Evolutionary conservation across 176 grass and related monocot genomes (phyloP).

Genomic region (Triticum dicoccoides): DNA sequence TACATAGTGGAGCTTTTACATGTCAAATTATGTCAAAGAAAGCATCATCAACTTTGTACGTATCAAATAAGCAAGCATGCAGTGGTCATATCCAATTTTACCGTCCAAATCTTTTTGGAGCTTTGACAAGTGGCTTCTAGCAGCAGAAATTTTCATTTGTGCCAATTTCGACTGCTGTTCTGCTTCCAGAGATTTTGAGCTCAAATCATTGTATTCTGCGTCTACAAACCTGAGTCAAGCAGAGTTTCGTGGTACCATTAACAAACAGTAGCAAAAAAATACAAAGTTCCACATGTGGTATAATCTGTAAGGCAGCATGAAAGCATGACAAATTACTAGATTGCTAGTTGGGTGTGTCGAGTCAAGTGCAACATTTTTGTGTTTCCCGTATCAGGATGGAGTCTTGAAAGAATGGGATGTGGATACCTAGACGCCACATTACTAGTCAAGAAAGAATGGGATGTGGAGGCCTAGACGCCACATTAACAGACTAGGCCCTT

Average conservation of each 20-base stretch:
- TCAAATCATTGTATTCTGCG: constrained; percentile 74
- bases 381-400: background rate
- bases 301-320: background rate
- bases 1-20: constrained; percentile 14
- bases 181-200: constrained; percentile 74
- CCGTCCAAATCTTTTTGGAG: constrained; percentile 83
- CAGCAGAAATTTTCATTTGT: constrained; percentile 73
- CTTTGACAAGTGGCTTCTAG: constrained; percentile 62
- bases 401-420: constrained; percentile 7
- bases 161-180: constrained; percentile 79
- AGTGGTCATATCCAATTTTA: constrained; percentile 35
- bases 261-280: constrained; percentile 24
- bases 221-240: constrained; percentile 55
- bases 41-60: background rate
- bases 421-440: background rate
- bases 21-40: background rate
- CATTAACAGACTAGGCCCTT: background rate
- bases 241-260: constrained; percentile 5
- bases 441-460: background rate
- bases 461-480: background rate
- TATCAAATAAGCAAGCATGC: background rate
- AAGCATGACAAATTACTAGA: background rate
- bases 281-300: background rate
- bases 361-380: too few species aligned
- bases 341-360: background rate